Percentiles rank a stretch among this genome's conserved stretches.
Conservation (phyloP, 176 grass and related monocot species). For the Miscanthus lutarioriparius region DNA sequence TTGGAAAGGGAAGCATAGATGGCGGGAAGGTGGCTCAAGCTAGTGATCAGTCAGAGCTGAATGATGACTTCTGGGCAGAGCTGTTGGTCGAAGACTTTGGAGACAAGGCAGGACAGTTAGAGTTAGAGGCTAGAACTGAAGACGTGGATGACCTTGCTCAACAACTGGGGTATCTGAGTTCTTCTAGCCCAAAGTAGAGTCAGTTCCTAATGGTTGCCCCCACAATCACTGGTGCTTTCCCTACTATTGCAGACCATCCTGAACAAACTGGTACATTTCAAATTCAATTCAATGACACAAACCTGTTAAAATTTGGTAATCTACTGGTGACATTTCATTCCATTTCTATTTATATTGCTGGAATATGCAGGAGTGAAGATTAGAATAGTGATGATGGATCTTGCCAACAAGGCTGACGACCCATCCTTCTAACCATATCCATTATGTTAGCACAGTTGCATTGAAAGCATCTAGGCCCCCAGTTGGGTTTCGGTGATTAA, state of each 20-base stretch:
- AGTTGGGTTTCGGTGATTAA: no score
- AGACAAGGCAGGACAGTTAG: constrained; percentile 37
- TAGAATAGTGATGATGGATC: constrained; percentile 23
- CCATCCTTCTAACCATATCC: neutral
- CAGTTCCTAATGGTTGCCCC: constrained; percentile 27
- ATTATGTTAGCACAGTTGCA: neutral
- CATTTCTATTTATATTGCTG: constrained; percentile 3
- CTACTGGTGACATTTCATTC: constrained; percentile 1
- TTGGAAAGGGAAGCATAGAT: constrained; percentile 26
- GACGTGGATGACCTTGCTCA: constrained; percentile 49
- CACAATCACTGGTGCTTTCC: constrained; percentile 40
- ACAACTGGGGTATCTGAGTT: constrained; percentile 68
- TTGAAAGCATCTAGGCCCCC: no score
- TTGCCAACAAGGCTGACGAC: neutral
- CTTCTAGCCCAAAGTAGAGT: constrained; percentile 55
- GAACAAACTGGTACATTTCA: constrained; percentile 37
- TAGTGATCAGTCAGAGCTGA: constrained; percentile 35
- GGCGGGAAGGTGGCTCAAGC: constrained; percentile 20
- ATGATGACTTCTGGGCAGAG: constrained; percentile 74
- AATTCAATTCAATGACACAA: constrained; percentile 2
- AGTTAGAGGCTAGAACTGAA: constrained; percentile 35
- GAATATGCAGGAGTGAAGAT: constrained; percentile 21
- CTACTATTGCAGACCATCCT: constrained; percentile 3
- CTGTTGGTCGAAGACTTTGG: constrained; percentile 52
- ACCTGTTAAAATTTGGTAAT: constrained; percentile 16